phyloP scores from a whole-genome alignment of 495 filamentous ascomycete species.

The Staphylotrichum tortipilum region DNA sequence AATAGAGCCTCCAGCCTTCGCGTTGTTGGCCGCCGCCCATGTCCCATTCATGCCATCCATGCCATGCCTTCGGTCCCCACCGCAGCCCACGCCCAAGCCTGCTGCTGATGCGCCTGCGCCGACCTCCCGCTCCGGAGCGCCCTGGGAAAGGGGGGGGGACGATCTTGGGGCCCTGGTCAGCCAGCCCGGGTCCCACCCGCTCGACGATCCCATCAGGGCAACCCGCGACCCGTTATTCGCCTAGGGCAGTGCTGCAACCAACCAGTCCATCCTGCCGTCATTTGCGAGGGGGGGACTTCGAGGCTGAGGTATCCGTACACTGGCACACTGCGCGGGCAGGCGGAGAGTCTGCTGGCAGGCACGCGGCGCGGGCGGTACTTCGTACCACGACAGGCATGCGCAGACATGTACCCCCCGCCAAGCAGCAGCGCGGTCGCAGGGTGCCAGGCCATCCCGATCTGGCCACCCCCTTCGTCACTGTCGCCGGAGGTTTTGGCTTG shows the following conservation, averaged over 20 bases:
- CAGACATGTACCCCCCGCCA: constrained; percentile 7
- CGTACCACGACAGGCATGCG: constrained; percentile 12
- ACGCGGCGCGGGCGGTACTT: constrained; percentile 1
- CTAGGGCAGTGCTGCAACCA: constrained; percentile 3
- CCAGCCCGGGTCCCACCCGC: background rate
- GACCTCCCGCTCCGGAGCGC: background rate
- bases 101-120: background rate
- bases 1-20: constrained; percentile 3
- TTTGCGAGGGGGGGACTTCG: background rate
- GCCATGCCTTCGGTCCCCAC: constrained; percentile 3
- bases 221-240: constrained; percentile 16
- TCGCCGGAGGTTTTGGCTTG: constrained; percentile 9
- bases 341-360: background rate
- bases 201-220: constrained; percentile 11
- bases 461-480: constrained; percentile 24
- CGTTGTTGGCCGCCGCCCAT: background rate
- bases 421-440: background rate
- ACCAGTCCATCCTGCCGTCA: constrained; percentile 9
- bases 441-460: constrained; percentile 13
- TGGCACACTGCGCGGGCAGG: background rate
- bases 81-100: background rate
- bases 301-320: background rate
- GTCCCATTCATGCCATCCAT: no score
- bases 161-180: constrained; percentile 3
- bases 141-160: no score